Conservation (phyloP, 1,284 basidiomycete genomes). For the Boletus hoseneyae region DNA sequence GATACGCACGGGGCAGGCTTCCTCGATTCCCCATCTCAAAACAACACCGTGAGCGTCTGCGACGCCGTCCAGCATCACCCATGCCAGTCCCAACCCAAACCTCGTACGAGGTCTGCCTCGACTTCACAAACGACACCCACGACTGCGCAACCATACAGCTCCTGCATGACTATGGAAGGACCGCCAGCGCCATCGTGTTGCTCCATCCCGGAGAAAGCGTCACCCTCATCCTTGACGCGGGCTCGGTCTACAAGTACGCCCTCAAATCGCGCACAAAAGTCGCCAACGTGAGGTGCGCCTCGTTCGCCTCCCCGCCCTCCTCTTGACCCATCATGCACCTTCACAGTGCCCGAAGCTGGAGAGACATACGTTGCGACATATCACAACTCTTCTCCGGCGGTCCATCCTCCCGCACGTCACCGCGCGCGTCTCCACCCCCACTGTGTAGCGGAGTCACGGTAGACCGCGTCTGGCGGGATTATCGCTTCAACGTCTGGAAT, state of each 20-base stretch:
- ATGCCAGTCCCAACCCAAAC: slow-evolving; percentile 48
- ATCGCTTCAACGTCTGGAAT: slow-evolving; percentile 59
- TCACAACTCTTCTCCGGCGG: slow-evolving; percentile 54
- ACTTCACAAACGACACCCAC: slow-evolving; percentile 66
- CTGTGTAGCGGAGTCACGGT: slow-evolving; percentile 55
- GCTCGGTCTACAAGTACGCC: slow-evolving; percentile 64
- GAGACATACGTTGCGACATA: slow-evolving; percentile 57
- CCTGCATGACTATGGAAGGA: slow-evolving; percentile 58
- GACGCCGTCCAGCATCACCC: slow-evolving; percentile 13
- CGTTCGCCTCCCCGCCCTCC: slow-evolving; percentile 2
- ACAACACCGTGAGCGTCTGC: slow-evolving; percentile 22
- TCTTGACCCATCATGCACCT: slow-evolving; percentile 5
- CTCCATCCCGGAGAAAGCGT: slow-evolving; percentile 61
- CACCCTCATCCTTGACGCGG: slow-evolving; percentile 64
- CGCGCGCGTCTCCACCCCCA: slow-evolving; percentile 30
- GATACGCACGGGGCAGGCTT: slow-evolving; percentile 21
- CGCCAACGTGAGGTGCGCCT: slow-evolving; percentile 63
- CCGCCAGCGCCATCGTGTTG: slow-evolving; percentile 51
- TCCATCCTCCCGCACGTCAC: slow-evolving; percentile 29
- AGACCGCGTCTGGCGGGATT: slow-evolving; percentile 63
- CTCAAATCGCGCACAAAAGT: slow-evolving; percentile 63
- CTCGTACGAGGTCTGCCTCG: slow-evolving; percentile 60
- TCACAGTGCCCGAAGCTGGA: slow-evolving; percentile 60
- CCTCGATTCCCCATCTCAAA: slow-evolving; percentile 11
- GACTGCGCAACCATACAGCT: slow-evolving; percentile 64